A percentile compares a stretch with the other conserved stretches of the same genome.
Conservation (phyloP, 2,329 filamentous ascomycete genomes). For the Trichoderma harzianum region DNA sequence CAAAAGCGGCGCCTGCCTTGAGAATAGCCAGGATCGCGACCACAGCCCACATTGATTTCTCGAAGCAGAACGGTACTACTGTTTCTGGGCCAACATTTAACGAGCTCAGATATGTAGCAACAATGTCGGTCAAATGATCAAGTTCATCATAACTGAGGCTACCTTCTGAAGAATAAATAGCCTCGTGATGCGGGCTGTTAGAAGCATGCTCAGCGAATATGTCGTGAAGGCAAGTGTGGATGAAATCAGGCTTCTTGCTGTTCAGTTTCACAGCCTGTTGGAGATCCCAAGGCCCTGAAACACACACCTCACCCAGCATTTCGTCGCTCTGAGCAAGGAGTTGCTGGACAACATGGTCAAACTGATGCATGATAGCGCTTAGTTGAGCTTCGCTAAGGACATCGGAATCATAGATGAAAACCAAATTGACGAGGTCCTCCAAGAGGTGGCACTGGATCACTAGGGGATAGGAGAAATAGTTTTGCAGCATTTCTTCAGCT, state of each 20-base stretch:
- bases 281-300: conserved; percentile 11
- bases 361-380: background rate
- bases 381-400: conserved; percentile 1
- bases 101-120: conserved; percentile 13
- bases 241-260: background rate
- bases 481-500: conserved; percentile 3
- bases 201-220: background rate
- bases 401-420: conserved; percentile 4
- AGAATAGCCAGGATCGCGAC: conserved; percentile 27
- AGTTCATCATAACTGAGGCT: conserved; percentile 14
- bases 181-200: conserved; percentile 1
- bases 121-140: background rate
- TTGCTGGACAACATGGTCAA: conserved; percentile 12
- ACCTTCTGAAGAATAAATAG: conserved; percentile 14
- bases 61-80: conserved; percentile 19
- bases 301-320: background rate
- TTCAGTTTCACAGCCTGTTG: background rate
- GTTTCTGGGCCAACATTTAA: conserved; percentile 27
- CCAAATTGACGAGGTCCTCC: background rate
- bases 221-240: conserved; percentile 1
- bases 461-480: conserved; percentile 15
- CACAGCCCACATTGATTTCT: conserved; percentile 24
- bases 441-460: conserved; percentile 6
- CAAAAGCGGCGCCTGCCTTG: conserved; percentile 28
- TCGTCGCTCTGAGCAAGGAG: background rate